Evolutionary conservation across 306 rosid genomes (phyloP).

Genomic region (Castanopsis chinensis): DNA sequence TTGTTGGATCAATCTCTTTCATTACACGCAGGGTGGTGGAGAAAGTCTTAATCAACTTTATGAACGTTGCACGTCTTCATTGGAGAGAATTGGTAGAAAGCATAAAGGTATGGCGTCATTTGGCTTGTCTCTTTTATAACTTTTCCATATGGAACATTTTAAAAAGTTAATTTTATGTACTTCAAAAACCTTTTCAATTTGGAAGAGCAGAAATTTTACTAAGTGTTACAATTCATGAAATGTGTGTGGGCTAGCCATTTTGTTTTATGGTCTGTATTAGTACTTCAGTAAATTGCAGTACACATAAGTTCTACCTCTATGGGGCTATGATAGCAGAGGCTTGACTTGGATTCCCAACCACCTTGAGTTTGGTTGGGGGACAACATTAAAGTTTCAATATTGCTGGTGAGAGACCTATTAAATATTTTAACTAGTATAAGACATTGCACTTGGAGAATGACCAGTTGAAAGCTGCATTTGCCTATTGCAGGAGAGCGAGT

Average conservation of each 20-base stretch:
- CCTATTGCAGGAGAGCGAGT: constrained; percentile 65
- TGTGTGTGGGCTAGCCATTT: neutral
- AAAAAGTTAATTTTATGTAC: neutral
- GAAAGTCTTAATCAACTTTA: constrained; percentile 81
- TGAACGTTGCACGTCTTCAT: constrained; percentile 67
- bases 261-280: neutral
- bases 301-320: neutral
- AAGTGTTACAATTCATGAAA: neutral
- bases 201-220: neutral
- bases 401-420: neutral
- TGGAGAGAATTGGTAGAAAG: constrained; percentile 60
- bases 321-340: neutral
- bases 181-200: neutral
- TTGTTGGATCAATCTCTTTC: constrained; percentile 20
- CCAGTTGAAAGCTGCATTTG: neutral
- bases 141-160: neutral
- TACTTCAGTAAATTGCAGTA: neutral
- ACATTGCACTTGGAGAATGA: constrained; percentile 1
- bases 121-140: neutral
- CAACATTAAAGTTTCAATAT: neutral
- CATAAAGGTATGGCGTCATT: constrained; percentile 55
- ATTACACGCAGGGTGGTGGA: constrained; percentile 78
- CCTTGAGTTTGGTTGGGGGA: neutral
- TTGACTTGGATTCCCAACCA: constrained; percentile 13
- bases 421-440: neutral